Evolutionary conservation across 345 rosid genomes (phyloP).

Genomic region (Melaleuca alternifolia): DNA sequence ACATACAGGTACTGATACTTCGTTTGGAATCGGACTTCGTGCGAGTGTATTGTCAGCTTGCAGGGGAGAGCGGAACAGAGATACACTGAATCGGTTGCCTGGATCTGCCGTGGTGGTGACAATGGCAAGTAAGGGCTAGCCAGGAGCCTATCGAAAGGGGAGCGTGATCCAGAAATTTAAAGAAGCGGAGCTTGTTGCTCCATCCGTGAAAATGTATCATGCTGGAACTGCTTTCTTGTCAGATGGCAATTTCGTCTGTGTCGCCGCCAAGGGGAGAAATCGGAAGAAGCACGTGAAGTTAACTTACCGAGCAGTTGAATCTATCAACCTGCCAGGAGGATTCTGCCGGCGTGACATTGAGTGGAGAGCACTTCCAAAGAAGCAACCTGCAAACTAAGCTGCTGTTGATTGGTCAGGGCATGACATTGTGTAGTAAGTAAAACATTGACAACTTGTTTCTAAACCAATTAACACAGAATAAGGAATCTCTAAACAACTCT

Average conservation of each 20-base stretch:
- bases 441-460: not conserved
- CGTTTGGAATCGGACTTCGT: conserved; percentile 70
- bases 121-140: conserved; percentile 87
- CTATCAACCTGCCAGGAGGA: conserved; percentile 73
- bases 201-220: conserved; percentile 58
- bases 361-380: conserved; percentile 67
- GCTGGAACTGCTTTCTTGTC: conserved; percentile 58
- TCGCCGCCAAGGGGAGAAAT: conserved; percentile 60
- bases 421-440: not conserved
- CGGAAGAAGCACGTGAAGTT: conserved; percentile 53
- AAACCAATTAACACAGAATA: not conserved
- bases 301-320: conserved; percentile 57
- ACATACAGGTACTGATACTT: conserved; percentile 58
- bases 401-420: not conserved
- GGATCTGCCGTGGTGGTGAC: conserved; percentile 84
- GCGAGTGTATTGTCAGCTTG: conserved; percentile 73
- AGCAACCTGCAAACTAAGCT: conserved; percentile 18
- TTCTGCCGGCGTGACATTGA: conserved; percentile 69
- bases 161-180: conserved; percentile 50
- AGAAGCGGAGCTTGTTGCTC: conserved; percentile 58
- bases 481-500: not conserved
- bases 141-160: conserved; percentile 66
- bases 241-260: conserved; percentile 51
- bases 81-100: conserved; percentile 58
- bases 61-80: conserved; percentile 45